Evolutionary conservation across 495 filamentous ascomycete species (phyloP).

Genomic region (Tuber indicum): DNA sequence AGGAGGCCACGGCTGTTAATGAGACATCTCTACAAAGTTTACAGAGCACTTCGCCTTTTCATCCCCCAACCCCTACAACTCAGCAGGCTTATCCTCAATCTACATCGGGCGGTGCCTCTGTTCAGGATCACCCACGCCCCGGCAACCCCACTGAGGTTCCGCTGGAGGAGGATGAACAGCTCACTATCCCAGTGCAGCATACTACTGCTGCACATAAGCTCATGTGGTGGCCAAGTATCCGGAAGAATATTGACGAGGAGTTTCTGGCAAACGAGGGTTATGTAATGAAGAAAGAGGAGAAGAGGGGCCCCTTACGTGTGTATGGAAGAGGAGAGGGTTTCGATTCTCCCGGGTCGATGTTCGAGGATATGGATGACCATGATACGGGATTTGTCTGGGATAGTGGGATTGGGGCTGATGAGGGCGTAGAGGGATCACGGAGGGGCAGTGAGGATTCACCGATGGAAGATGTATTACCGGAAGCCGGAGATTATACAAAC

Average conservation of each 20-base stretch:
- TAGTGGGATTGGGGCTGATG: slow-evolving; percentile 36
- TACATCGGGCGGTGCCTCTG: slow-evolving; percentile 5
- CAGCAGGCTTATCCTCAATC: neutral
- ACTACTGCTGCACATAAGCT: slow-evolving; percentile 65
- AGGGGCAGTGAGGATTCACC: slow-evolving; percentile 21
- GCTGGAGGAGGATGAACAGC: slow-evolving; percentile 45
- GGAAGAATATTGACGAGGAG: slow-evolving; percentile 45
- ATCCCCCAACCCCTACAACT: neutral
- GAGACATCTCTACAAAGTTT: slow-evolving; percentile 11
- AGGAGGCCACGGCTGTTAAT: slow-evolving; percentile 24
- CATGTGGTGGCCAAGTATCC: slow-evolving; percentile 56
- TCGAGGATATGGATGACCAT: slow-evolving; percentile 32
- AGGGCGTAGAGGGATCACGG: slow-evolving; percentile 20
- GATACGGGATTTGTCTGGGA: slow-evolving; percentile 35
- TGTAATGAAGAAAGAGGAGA: slow-evolving; percentile 63
- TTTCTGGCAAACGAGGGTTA: slow-evolving; percentile 43
- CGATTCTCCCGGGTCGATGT: slow-evolving; percentile 44
- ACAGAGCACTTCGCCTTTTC: neutral
- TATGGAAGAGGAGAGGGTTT: slow-evolving; percentile 73
- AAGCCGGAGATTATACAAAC: slow-evolving; percentile 22
- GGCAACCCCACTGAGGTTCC: slow-evolving; percentile 26
- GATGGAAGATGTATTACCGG: slow-evolving; percentile 28
- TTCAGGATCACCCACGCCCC: slow-evolving; percentile 18
- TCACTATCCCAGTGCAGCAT: slow-evolving; percentile 58
- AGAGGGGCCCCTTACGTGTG: slow-evolving; percentile 65